A percentile compares a stretch with the other conserved stretches of the same genome.
phyloP scores from a whole-genome alignment of 257 asterid genomes.

The Ligustrum vulgare region DNA sequence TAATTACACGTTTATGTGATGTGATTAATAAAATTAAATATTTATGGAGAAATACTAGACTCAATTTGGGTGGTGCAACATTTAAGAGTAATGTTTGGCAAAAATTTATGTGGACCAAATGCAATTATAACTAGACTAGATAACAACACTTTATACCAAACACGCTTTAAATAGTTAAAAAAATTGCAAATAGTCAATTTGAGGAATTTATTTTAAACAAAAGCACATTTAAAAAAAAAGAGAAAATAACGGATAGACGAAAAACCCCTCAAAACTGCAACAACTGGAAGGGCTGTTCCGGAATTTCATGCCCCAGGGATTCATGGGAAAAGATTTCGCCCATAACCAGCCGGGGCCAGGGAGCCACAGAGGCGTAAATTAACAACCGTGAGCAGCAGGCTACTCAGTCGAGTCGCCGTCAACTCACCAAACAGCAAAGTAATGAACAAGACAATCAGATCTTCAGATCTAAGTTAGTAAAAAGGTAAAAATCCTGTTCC shows the following conservation, averaged over 20 bases:
- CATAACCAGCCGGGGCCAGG: not conserved
- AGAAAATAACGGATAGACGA: not conserved
- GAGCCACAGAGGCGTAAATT: not conserved
- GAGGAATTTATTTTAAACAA: not conserved
- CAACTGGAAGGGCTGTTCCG: not conserved
- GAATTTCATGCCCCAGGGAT: not conserved
- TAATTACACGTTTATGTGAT: too few relatives aligned
- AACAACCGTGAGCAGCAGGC: not conserved
- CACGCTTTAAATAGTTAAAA: too few relatives aligned
- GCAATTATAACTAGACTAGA: too few relatives aligned
- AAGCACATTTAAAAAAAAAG: not conserved
- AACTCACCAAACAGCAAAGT: constrained; percentile 9
- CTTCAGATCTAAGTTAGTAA: constrained; percentile 29
- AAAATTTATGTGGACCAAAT: too few relatives aligned
- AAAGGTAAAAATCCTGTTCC: not conserved
- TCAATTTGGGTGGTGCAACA: too few relatives aligned
- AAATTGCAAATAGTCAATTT: not conserved
- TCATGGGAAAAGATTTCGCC: not conserved
- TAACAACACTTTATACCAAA: too few relatives aligned
- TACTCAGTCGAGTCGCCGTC: constrained; percentile 23
- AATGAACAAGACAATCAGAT: constrained; percentile 2
- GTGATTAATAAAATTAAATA: too few relatives aligned
- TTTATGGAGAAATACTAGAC: too few relatives aligned
- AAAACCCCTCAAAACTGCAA: not conserved
- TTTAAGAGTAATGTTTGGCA: too few relatives aligned